Conservation (phyloP, 1,284 basidiomycete genomes). For the Fistulinella cinereoalba region DNA sequence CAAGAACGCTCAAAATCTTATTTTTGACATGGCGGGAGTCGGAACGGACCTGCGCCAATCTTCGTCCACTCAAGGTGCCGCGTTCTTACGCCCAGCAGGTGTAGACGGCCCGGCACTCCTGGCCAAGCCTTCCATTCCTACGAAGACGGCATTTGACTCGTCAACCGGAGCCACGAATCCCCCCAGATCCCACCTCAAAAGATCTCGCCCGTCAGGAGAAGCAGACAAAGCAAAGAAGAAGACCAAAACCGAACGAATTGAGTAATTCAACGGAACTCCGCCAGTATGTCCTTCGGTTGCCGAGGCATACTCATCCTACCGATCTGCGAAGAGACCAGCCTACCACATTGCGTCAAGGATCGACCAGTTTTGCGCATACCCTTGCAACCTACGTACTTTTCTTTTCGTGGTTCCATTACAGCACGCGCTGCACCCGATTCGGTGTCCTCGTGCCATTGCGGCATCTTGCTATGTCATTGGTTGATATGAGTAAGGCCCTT, state of each 20-base stretch:
- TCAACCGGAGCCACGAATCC: slow-evolving; percentile 8
- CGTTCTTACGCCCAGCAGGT: slow-evolving; percentile 23
- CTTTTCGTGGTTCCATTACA: slow-evolving; percentile 26
- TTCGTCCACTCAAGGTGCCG: slow-evolving; percentile 12
- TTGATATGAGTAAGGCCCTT: slow-evolving; percentile 23
- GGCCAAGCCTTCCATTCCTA: slow-evolving; percentile 8
- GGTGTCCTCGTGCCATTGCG: slow-evolving; percentile 11
- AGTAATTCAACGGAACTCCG: slow-evolving; percentile 20
- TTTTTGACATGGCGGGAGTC: slow-evolving; percentile 49
- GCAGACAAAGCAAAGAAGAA: slow-evolving; percentile 27
- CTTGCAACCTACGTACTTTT: slow-evolving; percentile 13
- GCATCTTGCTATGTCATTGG: slow-evolving; percentile 21
- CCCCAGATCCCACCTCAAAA: slow-evolving; percentile 15
- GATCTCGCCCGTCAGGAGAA: slow-evolving; percentile 16
- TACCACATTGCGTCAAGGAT: slow-evolving; percentile 21
- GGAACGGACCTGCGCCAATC: slow-evolving; percentile 42
- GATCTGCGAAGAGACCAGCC: slow-evolving; percentile 19
- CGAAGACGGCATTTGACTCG: slow-evolving; percentile 5
- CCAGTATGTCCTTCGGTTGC: slow-evolving; percentile 20
- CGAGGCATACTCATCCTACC: slow-evolving; percentile 20
- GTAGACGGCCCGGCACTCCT: slow-evolving; percentile 17
- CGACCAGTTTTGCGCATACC: slow-evolving; percentile 13
- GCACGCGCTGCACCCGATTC: slow-evolving; percentile 13
- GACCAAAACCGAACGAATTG: slow-evolving; percentile 21
- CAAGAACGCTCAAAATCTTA: slow-evolving; percentile 48